Evolutionary conservation across 495 filamentous ascomycete species (phyloP), one percentile per base, ranked within the genome.

Genomic region (Aspergillus kassunensis): DNA sequence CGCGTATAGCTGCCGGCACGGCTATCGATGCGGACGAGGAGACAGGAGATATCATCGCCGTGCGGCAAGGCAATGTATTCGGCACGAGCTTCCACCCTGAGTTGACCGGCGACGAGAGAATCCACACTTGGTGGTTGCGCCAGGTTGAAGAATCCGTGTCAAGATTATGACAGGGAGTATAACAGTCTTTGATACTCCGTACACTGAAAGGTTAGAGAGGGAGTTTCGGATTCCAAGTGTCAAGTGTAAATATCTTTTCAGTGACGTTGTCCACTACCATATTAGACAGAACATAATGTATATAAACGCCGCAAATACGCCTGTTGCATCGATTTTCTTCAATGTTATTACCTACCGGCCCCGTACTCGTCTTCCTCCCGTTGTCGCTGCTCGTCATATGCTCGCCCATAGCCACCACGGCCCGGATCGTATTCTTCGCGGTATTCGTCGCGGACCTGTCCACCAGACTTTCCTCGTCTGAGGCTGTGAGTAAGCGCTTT

Each of bases 1-100:
- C 67, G 18, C 66, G 55, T 31, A 51, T 74, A 36, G 68, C 66
- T 24, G 73, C 64, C 15, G 67, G 69, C 13, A 69, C 59, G 23
- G 57, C 72, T 29, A 57, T 68, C 23, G 60, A 63, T 25, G 64
- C 72, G 16, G 68, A 75, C 6, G 64, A 71, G 43, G 77, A 84
- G 46, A 63, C 76, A n/a, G 88, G 83, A 12, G 89, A 95, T 60
- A 90, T 98, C 39, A 81, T 98, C 41, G 93, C 93, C 7, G 89
- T 98, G 37, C 77, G 80, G 51, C 92, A 97, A 69, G 88, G 89
- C 11, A 97, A 97, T 72, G 89, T 96, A 1, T 91, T 98, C 53
- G 95, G 90, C 6, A 97, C 90, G 6, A 96, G 91, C 63, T 98
- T 97, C 63, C 95, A 98, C 62, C 93, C 95, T 0, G 95, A 98